These are phyloP conservation scores for Nannizzia gypsea DNA, from an alignment of 2,329 filamentous ascomycete genomes.

Conservation along the genomic window DNA sequence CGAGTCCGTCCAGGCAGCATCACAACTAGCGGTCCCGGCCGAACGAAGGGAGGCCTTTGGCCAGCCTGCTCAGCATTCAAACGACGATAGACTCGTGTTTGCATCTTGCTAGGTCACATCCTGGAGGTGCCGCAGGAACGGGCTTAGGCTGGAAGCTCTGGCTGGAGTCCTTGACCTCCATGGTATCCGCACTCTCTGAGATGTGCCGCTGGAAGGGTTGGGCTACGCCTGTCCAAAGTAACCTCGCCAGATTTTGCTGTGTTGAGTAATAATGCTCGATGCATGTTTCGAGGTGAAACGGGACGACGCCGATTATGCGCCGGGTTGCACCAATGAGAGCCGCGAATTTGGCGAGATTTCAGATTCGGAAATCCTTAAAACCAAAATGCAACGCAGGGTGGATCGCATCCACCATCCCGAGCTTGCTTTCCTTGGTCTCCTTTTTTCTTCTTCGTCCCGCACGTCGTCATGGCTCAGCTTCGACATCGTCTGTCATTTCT, in stretches of 20 bases:
- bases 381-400: conserved; percentile 10
- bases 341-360: conserved; percentile 12
- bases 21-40: background rate
- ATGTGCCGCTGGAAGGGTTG: conserved; percentile 1
- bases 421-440: background rate
- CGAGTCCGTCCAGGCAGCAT: background rate
- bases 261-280: conserved; percentile 14
- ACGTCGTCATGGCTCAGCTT: background rate
- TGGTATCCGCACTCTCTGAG: conserved; percentile 1
- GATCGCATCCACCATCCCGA: conserved; percentile 4
- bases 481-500: background rate
- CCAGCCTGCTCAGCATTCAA: background rate
- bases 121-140: background rate
- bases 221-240: background rate
- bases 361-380: conserved; percentile 7
- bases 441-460: background rate
- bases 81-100: background rate
- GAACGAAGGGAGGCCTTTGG: background rate
- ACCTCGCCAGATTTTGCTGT: conserved; percentile 17
- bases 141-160: background rate
- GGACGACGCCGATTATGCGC: conserved; percentile 3
- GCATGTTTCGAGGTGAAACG: conserved; percentile 4
- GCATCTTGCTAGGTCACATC: background rate
- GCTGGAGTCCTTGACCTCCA: background rate
- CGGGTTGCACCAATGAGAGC: conserved; percentile 11